Evolutionary conservation across 148 eudicot species (phyloP).

Genomic region (Silene latifolia): DNA sequence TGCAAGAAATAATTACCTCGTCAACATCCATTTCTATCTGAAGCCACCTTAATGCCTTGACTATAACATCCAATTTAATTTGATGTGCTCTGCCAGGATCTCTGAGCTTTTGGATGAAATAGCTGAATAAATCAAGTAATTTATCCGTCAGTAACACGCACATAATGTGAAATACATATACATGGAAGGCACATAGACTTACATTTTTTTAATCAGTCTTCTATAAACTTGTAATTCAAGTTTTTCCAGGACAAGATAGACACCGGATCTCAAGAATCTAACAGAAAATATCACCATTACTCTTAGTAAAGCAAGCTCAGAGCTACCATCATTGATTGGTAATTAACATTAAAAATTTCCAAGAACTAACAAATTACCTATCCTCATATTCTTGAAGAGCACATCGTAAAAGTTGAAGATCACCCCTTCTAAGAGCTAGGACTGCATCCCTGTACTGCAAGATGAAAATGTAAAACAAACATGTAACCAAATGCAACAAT

Average conservation of each 20-base stretch:
- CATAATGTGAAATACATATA: neutral
- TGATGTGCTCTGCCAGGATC: conserved; percentile 91
- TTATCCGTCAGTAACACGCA: conserved; percentile 14
- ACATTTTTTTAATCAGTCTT: conserved; percentile 89
- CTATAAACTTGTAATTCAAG: conserved; percentile 95
- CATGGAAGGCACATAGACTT: conserved; percentile 21
- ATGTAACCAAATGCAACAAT: neutral
- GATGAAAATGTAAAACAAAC: neutral
- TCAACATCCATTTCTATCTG: conserved; percentile 94
- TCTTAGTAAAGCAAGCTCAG: neutral
- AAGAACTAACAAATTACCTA: no score
- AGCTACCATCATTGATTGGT: neutral
- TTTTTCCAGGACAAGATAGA: conserved; percentile 92
- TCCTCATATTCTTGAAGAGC: conserved; percentile 92
- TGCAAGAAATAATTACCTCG: conserved; percentile 48
- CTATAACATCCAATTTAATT: conserved; percentile 83
- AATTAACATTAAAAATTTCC: neutral
- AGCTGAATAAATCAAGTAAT: conserved; percentile 35
- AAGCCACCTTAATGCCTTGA: conserved; percentile 88
- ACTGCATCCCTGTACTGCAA: conserved; percentile 70
- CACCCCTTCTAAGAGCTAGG: conserved; percentile 82
- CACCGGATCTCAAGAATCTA: conserved; percentile 96
- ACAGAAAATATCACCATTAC: neutral
- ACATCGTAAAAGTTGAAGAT: conserved; percentile 70
- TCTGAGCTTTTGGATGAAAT: conserved; percentile 74